Percentiles rank a stretch among this genome's conserved stretches.
Evolutionary conservation across 306 rosid genomes (phyloP).

Genomic region (Trichosanthes cucumerina): DNA sequence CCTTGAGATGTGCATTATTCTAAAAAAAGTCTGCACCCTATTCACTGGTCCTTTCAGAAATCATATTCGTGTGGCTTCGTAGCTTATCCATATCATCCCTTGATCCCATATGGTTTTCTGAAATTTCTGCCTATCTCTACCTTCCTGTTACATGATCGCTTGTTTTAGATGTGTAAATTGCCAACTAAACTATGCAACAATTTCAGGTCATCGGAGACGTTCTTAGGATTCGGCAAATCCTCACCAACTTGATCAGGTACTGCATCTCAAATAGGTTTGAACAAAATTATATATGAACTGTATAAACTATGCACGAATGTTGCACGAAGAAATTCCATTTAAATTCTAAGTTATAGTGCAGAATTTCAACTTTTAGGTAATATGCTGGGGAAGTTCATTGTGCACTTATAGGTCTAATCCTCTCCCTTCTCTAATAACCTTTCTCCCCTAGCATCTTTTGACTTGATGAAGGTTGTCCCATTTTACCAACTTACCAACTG

Average conservation of each 20-base stretch:
- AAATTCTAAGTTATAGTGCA: not conserved
- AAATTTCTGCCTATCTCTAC: not conserved
- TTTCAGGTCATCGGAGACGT: constrained; percentile 84
- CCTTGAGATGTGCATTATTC: not conserved
- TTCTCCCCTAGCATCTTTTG: not conserved
- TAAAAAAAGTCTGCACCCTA: not conserved
- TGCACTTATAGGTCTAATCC: not conserved
- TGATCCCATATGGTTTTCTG: not conserved
- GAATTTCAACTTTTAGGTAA: not conserved
- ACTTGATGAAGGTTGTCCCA: not conserved
- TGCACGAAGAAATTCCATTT: not conserved
- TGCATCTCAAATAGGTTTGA: not conserved
- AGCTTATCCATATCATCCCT: not conserved
- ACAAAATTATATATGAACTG: not conserved
- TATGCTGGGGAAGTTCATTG: not conserved
- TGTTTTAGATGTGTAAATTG: not conserved
- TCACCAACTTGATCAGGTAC: constrained; percentile 86
- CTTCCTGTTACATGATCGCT: not conserved
- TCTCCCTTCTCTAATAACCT: not conserved
- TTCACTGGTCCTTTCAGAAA: not conserved
- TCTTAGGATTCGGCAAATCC: constrained; percentile 83
- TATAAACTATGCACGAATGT: not conserved
- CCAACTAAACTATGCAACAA: not conserved
- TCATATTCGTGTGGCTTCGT: not conserved
- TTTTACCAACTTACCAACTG: not conserved